phyloP scores from a whole-genome alignment of 78 protist genomes.

The Dictyostelium purpureum region DNA sequence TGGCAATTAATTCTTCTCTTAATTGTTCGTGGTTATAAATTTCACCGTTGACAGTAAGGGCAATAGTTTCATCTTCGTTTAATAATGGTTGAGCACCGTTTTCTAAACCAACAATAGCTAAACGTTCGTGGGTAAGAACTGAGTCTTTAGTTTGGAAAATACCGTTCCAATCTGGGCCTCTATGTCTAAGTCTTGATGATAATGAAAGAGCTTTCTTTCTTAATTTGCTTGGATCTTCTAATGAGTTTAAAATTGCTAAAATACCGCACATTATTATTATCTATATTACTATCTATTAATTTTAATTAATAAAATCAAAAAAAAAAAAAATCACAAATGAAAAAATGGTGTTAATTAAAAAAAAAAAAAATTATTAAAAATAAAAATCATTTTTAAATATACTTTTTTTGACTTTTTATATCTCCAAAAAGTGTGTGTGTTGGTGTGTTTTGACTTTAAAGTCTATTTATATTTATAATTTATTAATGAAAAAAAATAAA shows the following conservation, averaged over 20 bases:
- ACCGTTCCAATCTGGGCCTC: conserved; percentile 96
- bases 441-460: too few species aligned
- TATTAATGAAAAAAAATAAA: too few species aligned
- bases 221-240: conserved; percentile 38
- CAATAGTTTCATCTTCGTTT: conserved; percentile 51
- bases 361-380: background rate
- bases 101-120: conserved; percentile 88
- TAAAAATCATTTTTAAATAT: background rate
- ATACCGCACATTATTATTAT: conserved; percentile 84
- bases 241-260: conserved; percentile 76
- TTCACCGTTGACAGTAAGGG: conserved; percentile 92
- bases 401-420: too few species aligned
- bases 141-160: conserved; percentile 14
- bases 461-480: too few species aligned
- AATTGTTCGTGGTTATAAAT: conserved; percentile 91
- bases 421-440: too few species aligned
- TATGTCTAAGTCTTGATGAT: conserved; percentile 83
- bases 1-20: conserved; percentile 19
- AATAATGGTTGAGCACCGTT: conserved; percentile 91
- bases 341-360: background rate
- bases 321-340: background rate
- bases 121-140: conserved; percentile 89
- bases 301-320: background rate
- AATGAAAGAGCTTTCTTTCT: conserved; percentile 66
- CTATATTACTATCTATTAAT: too few species aligned